Conservation (phyloP, 257 asterid genomes). For the Nicotiana noctiflora region DNA sequence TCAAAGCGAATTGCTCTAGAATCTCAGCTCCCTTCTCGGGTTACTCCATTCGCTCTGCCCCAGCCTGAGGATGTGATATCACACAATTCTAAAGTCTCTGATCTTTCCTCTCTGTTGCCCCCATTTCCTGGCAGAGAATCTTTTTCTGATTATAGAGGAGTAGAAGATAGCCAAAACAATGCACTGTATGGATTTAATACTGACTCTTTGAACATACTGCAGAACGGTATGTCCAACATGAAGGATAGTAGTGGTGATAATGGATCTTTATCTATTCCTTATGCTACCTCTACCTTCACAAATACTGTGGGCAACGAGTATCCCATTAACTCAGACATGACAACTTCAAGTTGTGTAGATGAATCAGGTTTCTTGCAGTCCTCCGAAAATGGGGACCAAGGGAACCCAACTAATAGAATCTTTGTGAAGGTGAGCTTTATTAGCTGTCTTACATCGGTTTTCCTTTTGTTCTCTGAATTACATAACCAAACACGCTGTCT, state of each 20-base stretch:
- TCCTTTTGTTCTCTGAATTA: neutral
- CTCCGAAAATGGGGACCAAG: conserved; percentile 72
- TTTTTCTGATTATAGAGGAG: conserved; percentile 44
- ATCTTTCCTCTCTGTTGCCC: conserved; percentile 56
- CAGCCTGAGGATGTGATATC: conserved; percentile 46
- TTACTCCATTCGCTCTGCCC: conserved; percentile 48
- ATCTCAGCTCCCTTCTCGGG: conserved; percentile 53
- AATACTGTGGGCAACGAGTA: conserved; percentile 45
- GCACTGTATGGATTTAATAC: conserved; percentile 47
- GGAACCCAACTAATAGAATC: conserved; percentile 46
- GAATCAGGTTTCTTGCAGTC: conserved; percentile 86
- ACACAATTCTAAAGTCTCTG: conserved; percentile 49
- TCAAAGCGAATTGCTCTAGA: conserved; percentile 72
- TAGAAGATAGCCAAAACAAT: conserved; percentile 42
- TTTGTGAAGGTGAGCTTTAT: conserved; percentile 69
- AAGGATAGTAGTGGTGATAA: conserved; percentile 32
- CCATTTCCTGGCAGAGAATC: conserved; percentile 62
- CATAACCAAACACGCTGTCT: neutral
- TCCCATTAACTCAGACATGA: conserved; percentile 65
- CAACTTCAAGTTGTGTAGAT: conserved; percentile 76
- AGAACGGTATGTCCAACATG: conserved; percentile 42
- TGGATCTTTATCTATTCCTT: conserved; percentile 52
- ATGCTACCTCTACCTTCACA: conserved; percentile 41
- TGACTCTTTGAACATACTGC: conserved; percentile 42
- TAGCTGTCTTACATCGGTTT: neutral